Base-by-base conservation (phyloP, 1,284 basidiomycete genomes). In the Ceratobasidium sp. region DNA sequence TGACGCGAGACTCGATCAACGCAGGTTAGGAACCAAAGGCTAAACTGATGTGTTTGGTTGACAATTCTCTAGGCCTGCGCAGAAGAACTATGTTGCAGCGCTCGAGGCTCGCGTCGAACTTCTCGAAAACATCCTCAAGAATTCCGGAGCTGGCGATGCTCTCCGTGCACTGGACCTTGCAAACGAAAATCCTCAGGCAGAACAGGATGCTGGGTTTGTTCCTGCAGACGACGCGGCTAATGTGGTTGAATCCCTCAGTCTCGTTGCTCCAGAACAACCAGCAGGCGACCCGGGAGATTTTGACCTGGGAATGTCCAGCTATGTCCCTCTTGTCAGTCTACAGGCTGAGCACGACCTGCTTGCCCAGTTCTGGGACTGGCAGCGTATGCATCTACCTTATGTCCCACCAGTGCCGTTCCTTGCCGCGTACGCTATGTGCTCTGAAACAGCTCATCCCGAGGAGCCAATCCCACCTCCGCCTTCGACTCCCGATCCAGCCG, bases 291-390 rank as follows among this genome's bases (percentile, higher is more conserved):
- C 18, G 21, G 34, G 14, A 16, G 23, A 59, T 50, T 52, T 71
- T 9, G 55, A 71, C 32, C 21, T 71, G 39, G 67, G 67, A 1
- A 71, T 71, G 67, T 43, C 41, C 10, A 41, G 21, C 18, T 71
- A 50, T 32, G 43, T 58, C 12, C 67, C 67, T 32, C 48, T 48
- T 4, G 21, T 45, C 23, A 71, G 45, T 16, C 45, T 71, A 30
- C 55, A 32, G 1, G 34, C 45, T 8, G 67, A 71, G 34, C 67
- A 71, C 39, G 32, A 71, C 30, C 43, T 71, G 18, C 57, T 71
- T 21, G 55, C 67, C 23, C 67, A 71, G 43, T 71, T 71, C 39
- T 71, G 67, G 67, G 67, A 71, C 55, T 71, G 67, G 67, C 67
- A 71, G 50, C 67, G 67, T 14, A 71, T 71, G 67, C 67, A 71